These are phyloP conservation scores for Naganishia antarctica DNA, from an alignment of 768 basidiomycete genomes.

Conservation along the genomic window DNA sequence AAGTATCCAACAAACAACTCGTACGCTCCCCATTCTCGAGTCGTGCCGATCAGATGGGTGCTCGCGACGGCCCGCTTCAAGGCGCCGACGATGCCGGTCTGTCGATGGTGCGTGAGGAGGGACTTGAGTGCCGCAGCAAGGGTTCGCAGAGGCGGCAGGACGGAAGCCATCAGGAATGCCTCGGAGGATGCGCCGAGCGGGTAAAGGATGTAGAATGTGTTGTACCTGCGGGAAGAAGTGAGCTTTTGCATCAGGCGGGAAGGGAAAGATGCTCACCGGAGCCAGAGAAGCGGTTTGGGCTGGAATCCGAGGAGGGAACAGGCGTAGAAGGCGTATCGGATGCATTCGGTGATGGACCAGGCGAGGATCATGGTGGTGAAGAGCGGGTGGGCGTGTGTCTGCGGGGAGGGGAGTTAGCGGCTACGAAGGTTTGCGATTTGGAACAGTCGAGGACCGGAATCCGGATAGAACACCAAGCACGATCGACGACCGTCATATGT, in stretches of 20 bases:
- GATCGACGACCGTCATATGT: too few species aligned
- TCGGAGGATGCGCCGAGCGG: conserved; percentile 87
- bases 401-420: neutral
- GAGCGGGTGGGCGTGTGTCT: conserved; percentile 64
- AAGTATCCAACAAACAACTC: conserved; percentile 61
- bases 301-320: conserved; percentile 60
- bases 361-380: conserved; percentile 88
- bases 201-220: conserved; percentile 89
- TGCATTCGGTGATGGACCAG: conserved; percentile 85
- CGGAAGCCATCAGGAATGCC: conserved; percentile 72
- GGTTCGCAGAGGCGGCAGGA: conserved; percentile 56
- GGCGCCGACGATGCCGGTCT: conserved; percentile 19
- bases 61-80: conserved; percentile 4
- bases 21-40: conserved; percentile 55
- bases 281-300: conserved; percentile 49
- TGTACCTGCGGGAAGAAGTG: too few species aligned
- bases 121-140: conserved; percentile 31
- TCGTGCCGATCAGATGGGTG: neutral
- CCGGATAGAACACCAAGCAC: too few species aligned
- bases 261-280: too few species aligned
- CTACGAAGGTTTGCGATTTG: conserved; percentile 50
- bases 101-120: conserved; percentile 19
- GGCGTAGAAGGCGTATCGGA: conserved; percentile 86
- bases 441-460: too few species aligned
- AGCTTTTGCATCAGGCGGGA: too few species aligned